These are phyloP conservation scores for Aspergillus transmontanensis DNA, from an alignment of 2,329 filamentous ascomycete species.

Conservation along the genomic window DNA sequence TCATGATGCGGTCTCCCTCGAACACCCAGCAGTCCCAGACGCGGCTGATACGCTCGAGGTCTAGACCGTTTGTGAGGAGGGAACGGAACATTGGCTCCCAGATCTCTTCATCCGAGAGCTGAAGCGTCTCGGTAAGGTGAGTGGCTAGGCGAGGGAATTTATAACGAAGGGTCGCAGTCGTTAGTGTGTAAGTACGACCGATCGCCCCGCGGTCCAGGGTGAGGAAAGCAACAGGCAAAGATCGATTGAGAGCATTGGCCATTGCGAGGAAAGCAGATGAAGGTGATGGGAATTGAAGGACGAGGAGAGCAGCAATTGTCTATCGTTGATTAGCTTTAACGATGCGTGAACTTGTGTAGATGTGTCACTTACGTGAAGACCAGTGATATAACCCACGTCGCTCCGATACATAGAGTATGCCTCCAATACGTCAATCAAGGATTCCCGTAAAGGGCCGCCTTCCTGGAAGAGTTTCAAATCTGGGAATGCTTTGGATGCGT, in stretches of 20 bases:
- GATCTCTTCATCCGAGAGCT: constrained; percentile 46
- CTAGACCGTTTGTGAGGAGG: constrained; percentile 55
- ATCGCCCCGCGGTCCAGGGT: constrained; percentile 60
- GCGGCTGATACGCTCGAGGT: constrained; percentile 56
- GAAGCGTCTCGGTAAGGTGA: constrained; percentile 51
- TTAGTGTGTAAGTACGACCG: constrained; percentile 57
- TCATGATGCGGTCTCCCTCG: constrained; percentile 58
- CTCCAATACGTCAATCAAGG: constrained; percentile 60
- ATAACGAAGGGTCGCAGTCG: constrained; percentile 58
- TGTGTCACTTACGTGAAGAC: constrained; percentile 53
- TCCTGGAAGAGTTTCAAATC: constrained; percentile 61
- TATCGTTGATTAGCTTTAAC: constrained; percentile 17
- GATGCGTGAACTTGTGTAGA: no score
- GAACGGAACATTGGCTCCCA: constrained; percentile 58
- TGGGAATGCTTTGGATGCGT: constrained; percentile 58
- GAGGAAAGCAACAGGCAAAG: constrained; percentile 63
- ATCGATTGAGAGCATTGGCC: constrained; percentile 63
- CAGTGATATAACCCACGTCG: constrained; percentile 63
- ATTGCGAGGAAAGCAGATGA: constrained; percentile 60
- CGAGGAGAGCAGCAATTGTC: constrained; percentile 60
- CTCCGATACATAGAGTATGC: constrained; percentile 66
- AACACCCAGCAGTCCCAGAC: constrained; percentile 66
- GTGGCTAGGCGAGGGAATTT: constrained; percentile 59
- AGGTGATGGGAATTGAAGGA: constrained; percentile 57
- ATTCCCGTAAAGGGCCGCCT: constrained; percentile 56